Base-by-base conservation (phyloP, 2,329 filamentous ascomycete genomes). In the Malbranchea cinnamomea region DNA sequence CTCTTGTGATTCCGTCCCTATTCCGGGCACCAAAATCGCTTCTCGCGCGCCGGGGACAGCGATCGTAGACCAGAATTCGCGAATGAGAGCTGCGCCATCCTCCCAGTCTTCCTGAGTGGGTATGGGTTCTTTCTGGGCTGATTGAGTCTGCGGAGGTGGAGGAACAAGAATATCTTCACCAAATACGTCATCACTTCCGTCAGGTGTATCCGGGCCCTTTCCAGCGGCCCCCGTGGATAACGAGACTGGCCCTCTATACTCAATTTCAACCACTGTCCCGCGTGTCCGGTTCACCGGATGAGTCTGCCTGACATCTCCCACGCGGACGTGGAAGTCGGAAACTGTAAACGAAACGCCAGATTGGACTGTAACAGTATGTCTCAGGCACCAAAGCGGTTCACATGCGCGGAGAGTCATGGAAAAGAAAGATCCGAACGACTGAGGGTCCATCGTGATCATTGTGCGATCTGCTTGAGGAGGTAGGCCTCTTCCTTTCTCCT, bases 201-300 rank as follows among this genome's bases (percentile, higher is more conserved):
- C 25, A 14, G 3, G 10, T n/a, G n/a, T n/a, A n/a, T n/a, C n/a
- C n/a, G n/a, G n/a, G n/a, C n/a, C n/a, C n/a, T n/a, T n/a, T n/a
- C n/a, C n/a, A n/a, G n/a, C n/a, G n/a, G n/a, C n/a, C n/a, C n/a
- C n/a, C n/a, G n/a, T n/a, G n/a, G n/a, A n/a, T n/a, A n/a, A n/a
- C 15, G 25, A 15, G n/a, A 18, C 24, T 11, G 54, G 53, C 0
- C 54, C 56, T 15, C 44, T 41, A 49, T 55, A 61, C 34, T 59
- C 54, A 18, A 60, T 50, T 38, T 61, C 57, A n/a, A 59, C 47
- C n/a, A 60, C 46, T 2, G 54, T 54, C 1, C 57, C 57, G n/a
- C 55, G 52, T 6, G 50, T 37, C 11, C 55, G 42, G 6, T 40
- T 51, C 14, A 41, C 42, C 9, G 56, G 56, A 21, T 46, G 45